Evolutionary conservation across 331 rosid genomes (phyloP), one percentile per base, ranked within the genome.

Genomic region (Quercus lobata): DNA sequence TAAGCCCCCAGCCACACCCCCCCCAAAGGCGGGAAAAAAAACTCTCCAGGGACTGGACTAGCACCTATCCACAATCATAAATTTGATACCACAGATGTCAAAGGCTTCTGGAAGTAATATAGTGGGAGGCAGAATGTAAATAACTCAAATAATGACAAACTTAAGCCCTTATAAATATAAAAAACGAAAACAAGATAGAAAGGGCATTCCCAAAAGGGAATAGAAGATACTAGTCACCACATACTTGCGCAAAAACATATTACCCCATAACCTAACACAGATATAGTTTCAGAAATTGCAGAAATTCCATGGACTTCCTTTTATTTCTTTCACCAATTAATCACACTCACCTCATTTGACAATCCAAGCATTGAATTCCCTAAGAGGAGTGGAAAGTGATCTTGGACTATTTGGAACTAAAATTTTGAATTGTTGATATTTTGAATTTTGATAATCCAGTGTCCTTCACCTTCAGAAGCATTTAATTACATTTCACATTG

Each of bases 91-190:
- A 75, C 14, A 34, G 35, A 53, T 41, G 72, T 57, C 44, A 61
- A 80, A 60, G 75, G 44, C 19, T 54, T 74, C 24, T 6, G 55
- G 68, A 71, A 57, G 34, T 25, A 72, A 63, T 1, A n/a, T 9
- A 69, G 41, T 56, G 69, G 61, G 70, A 54, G 22, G 70, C 53
- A 46, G 69, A 68, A 71, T n/a, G 55, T 49, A 35, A 60, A 41
- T 5, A 29, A 37, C 24, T 49, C 32, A 11, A 41, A 58, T 5
- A 27, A 53, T 11, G 24, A 27, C 58, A 69, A 60, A 57, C 11
- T 61, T 7, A 57, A 55, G 25, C 17, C 37, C 30, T 55, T 19
- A 37, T 3, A 78, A 69, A n/a, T 21, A 60, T 49, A 22, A 1
- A 5, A 1, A 65, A 15, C 44, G 19, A 46, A 7, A 71, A 3